Evolutionary conservation across 805 yeast genomes (phyloP).

Genomic region (Kodamaea restingae): DNA sequence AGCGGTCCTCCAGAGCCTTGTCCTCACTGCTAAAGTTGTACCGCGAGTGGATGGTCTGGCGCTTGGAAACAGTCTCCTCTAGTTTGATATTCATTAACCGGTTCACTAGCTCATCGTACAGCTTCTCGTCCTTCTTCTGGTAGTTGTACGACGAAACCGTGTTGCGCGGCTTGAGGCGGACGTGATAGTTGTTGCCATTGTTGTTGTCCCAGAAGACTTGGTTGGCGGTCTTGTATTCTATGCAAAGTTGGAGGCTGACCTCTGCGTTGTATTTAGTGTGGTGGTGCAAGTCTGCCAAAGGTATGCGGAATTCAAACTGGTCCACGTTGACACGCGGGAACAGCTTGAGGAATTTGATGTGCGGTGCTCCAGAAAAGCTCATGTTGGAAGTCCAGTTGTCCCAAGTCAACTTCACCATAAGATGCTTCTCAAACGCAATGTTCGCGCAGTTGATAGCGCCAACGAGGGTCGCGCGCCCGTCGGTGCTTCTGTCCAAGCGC

Average conservation of each 20-base stretch:
- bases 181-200: conserved; percentile 29
- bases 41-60: conserved; percentile 13
- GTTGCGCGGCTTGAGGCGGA: conserved; percentile 25
- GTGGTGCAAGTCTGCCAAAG: conserved; percentile 20
- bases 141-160: conserved; percentile 8
- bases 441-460: conserved; percentile 19
- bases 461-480: conserved; percentile 3
- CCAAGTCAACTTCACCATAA: conserved; percentile 44
- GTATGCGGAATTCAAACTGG: conserved; percentile 50
- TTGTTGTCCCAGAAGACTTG: conserved; percentile 39
- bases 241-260: conserved; percentile 29
- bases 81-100: conserved; percentile 17
- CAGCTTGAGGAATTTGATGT: conserved; percentile 17
- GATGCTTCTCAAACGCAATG: conserved; percentile 33
- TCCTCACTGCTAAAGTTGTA: conserved; percentile 12
- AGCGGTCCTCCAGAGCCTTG: neutral
- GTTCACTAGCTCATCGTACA: conserved; percentile 21
- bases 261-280: conserved; percentile 15
- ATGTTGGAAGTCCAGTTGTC: conserved; percentile 45
- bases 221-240: conserved; percentile 29
- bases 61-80: conserved; percentile 4
- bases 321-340: conserved; percentile 30
- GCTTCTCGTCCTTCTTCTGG: conserved; percentile 11
- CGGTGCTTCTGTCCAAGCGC: conserved; percentile 5
- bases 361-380: conserved; percentile 14